Evolutionary conservation across 805 yeast genomes (phyloP).

Genomic region (Metschnikowia peoriensis): DNA sequence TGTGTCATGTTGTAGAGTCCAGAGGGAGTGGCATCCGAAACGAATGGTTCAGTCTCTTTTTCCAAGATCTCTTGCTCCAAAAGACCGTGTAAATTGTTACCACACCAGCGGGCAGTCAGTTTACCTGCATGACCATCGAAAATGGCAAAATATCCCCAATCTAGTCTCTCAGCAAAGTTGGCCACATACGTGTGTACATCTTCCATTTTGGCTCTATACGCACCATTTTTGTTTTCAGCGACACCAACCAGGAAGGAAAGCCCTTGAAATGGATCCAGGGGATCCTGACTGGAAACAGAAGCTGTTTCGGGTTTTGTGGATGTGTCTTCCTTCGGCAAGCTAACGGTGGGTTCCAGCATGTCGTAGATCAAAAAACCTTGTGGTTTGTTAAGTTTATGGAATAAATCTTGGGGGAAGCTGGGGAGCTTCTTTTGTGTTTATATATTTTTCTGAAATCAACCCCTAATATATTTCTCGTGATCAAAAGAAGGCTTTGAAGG

Average conservation of each 20-base stretch:
- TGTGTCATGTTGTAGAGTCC: slow-evolving; percentile 54
- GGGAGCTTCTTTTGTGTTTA: too few relatives aligned
- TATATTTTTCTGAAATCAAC: too few relatives aligned
- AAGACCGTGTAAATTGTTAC: slow-evolving; percentile 73
- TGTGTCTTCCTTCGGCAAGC: not conserved
- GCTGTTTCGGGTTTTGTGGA: not conserved
- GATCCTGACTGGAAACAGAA: not conserved
- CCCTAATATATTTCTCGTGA: too few relatives aligned
- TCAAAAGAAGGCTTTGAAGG: too few relatives aligned
- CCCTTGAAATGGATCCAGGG: slow-evolving; percentile 48
- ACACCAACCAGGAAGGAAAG: slow-evolving; percentile 84
- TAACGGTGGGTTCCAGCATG: not conserved
- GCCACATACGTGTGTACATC: slow-evolving; percentile 93
- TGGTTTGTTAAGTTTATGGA: not conserved
- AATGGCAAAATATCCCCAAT: slow-evolving; percentile 93
- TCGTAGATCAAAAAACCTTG: not conserved
- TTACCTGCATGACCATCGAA: slow-evolving; percentile 98
- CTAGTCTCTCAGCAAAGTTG: slow-evolving; percentile 85
- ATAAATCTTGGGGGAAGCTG: not conserved
- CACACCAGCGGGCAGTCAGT: slow-evolving; percentile 93
- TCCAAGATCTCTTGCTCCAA: slow-evolving; percentile 54
- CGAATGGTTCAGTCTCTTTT: slow-evolving; percentile 17
- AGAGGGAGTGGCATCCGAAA: slow-evolving; percentile 19
- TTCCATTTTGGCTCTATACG: slow-evolving; percentile 88
- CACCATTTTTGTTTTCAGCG: slow-evolving; percentile 80